Evolutionary conservation across 352 stramenopile species (phyloP).

Genomic region (Phytophthora sp.): DNA sequence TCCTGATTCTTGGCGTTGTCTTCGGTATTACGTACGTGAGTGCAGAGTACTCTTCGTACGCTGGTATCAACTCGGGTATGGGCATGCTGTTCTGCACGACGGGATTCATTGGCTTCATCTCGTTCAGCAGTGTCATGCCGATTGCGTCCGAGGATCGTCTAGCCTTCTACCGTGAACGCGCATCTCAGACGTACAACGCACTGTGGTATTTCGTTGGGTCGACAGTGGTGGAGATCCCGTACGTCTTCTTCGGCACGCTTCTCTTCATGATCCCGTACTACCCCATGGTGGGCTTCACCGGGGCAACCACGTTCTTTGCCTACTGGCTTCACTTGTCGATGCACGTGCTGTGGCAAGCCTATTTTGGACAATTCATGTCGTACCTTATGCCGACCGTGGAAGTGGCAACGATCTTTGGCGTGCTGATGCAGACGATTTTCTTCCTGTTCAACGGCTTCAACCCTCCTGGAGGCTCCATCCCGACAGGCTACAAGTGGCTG

Average conservation of each 20-base stretch:
- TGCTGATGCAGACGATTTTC: constrained; percentile 25
- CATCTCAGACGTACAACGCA: constrained; percentile 55
- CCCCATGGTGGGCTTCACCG: constrained; percentile 29
- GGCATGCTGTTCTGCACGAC: constrained; percentile 75
- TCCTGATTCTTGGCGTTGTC: constrained; percentile 38
- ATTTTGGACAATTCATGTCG: constrained; percentile 40
- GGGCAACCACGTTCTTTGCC: constrained; percentile 11
- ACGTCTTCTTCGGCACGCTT: constrained; percentile 40
- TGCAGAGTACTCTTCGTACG: constrained; percentile 33
- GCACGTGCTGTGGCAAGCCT: constrained; percentile 30
- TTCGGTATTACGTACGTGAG: constrained; percentile 34
- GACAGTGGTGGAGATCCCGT: constrained; percentile 45
- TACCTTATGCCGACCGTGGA: constrained; percentile 41
- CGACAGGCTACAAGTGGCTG: constrained; percentile 23
- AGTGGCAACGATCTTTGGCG: constrained; percentile 50
- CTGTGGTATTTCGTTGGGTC: constrained; percentile 32
- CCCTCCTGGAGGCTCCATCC: constrained; percentile 17
- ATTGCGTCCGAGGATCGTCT: constrained; percentile 74
- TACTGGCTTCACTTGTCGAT: constrained; percentile 26
- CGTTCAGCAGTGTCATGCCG: constrained; percentile 67
- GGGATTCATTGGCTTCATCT: constrained; percentile 71
- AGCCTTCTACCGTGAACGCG: constrained; percentile 90
- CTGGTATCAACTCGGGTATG: constrained; percentile 35
- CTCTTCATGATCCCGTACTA: constrained; percentile 28
- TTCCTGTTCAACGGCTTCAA: constrained; percentile 31